These are phyloP conservation scores for Lentinula sp. DNA, from an alignment of 768 basidiomycete species.

Conservation along the genomic window DNA sequence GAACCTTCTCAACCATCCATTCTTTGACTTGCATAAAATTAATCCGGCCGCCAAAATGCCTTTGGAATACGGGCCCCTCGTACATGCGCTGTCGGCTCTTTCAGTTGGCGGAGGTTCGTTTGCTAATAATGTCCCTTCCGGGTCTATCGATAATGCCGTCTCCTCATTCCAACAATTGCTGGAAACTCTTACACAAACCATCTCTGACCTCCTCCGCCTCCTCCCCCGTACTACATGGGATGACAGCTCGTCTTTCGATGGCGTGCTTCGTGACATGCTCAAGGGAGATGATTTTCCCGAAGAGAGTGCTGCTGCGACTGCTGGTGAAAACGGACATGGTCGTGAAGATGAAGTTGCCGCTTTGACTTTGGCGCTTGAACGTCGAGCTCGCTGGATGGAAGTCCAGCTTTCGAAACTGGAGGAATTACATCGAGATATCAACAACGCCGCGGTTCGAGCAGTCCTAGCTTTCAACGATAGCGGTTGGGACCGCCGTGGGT, in stretches of 20 bases:
- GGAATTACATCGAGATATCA: constrained; percentile 86
- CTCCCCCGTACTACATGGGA: constrained; percentile 89
- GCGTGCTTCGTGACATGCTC: constrained; percentile 81
- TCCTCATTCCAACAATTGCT: constrained; percentile 86
- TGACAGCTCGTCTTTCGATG: constrained; percentile 84
- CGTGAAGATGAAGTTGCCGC: constrained; percentile 84
- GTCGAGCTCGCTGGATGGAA: constrained; percentile 92
- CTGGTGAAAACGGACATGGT: constrained; percentile 50
- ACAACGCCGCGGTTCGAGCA: constrained; percentile 78
- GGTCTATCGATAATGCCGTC: constrained; percentile 87
- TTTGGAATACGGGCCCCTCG: constrained; percentile 77
- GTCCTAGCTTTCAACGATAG: constrained; percentile 80
- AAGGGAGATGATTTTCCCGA: constrained; percentile 85
- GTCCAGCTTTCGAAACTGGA: constrained; percentile 85
- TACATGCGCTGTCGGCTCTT: constrained; percentile 79
- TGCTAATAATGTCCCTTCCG: constrained; percentile 76
- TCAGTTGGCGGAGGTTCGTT: constrained; percentile 84
- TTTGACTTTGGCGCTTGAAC: constrained; percentile 75
- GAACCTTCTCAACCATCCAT: constrained; percentile 63
- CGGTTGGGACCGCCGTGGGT: constrained; percentile 71
- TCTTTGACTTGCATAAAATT: constrained; percentile 69
- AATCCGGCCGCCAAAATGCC: constrained; percentile 77
- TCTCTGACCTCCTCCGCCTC: constrained; percentile 78
- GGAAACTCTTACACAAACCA: constrained; percentile 85
- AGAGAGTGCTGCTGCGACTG: constrained; percentile 30